Evolutionary conservation across 2,329 filamentous ascomycete genomes (phyloP).

Genomic region (Aspergillus unguis): DNA sequence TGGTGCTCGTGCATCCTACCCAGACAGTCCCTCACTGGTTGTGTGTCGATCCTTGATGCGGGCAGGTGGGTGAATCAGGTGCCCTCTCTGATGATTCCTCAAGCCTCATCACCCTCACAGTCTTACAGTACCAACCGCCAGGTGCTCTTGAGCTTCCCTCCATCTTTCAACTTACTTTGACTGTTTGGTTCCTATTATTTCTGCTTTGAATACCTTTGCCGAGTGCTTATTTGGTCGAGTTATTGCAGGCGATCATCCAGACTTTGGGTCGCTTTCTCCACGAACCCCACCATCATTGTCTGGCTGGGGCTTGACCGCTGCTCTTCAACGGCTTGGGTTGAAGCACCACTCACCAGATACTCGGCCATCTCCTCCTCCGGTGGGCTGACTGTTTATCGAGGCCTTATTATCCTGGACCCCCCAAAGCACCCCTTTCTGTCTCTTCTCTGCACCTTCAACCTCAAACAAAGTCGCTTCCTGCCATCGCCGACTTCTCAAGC

Average conservation of each 20-base stretch:
- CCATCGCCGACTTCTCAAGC: slow-evolving; percentile 6
- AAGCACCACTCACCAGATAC: slow-evolving; percentile 2
- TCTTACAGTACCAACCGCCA: slow-evolving; percentile 1
- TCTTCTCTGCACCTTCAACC: not conserved
- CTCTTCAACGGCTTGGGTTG: slow-evolving; percentile 7
- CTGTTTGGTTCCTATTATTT: not conserved
- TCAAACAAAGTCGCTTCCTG: not conserved
- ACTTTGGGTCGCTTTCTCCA: slow-evolving; percentile 13
- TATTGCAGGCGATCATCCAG: slow-evolving; percentile 1
- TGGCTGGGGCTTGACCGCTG: slow-evolving; percentile 13
- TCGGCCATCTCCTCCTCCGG: slow-evolving; percentile 2
- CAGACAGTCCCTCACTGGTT: slow-evolving; percentile 5
- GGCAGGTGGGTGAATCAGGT: slow-evolving; percentile 13
- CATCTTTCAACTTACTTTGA: not conserved
- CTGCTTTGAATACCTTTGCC: not conserved
- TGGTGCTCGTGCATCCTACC: slow-evolving; percentile 1
- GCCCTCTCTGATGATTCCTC: slow-evolving; percentile 8
- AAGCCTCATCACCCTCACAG: not conserved
- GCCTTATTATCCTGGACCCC: slow-evolving; percentile 3
- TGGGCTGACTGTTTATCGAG: slow-evolving; percentile 10
- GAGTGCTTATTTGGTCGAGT: not conserved
- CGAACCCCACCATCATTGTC: slow-evolving; percentile 12
- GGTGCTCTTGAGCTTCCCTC: not conserved
- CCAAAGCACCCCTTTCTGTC: not conserved
- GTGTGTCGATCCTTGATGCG: slow-evolving; percentile 9